Evolutionary conservation across 2,329 filamentous ascomycete species (phyloP).

Genomic region (Apiospora aurea): DNA sequence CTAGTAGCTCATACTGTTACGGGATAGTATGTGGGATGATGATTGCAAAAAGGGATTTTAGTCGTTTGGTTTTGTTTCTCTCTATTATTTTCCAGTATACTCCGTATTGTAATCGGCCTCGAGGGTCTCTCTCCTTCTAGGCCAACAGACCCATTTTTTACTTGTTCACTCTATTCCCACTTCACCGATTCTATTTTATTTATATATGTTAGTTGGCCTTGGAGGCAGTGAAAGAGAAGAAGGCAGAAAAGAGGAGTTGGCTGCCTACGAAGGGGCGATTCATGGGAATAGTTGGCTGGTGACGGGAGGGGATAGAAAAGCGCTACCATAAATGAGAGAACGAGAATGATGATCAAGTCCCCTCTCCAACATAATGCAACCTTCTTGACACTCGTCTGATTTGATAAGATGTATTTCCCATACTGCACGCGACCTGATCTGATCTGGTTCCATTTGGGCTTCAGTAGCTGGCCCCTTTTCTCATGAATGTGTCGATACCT

Average conservation of each 20-base stretch:
- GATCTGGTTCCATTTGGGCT: not conserved
- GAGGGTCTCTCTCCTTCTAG: not conserved
- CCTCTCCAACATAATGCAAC: not conserved
- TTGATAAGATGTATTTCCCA: not conserved
- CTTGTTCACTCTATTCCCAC: not conserved
- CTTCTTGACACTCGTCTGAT: not conserved
- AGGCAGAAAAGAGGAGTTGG: not conserved
- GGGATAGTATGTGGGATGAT: constrained; percentile 2
- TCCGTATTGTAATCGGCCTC: constrained; percentile 9
- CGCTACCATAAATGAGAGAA: not conserved
- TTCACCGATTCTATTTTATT: not conserved
- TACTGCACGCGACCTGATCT: too few relatives aligned
- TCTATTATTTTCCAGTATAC: not conserved
- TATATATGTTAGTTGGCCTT: not conserved
- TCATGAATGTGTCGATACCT: not conserved
- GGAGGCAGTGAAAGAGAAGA: not conserved
- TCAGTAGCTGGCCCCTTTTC: not conserved
- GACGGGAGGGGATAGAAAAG: not conserved
- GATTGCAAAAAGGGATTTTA: not conserved
- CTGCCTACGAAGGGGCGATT: not conserved
- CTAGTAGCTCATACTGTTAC: constrained; percentile 4
- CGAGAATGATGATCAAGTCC: not conserved
- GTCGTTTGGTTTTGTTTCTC: not conserved
- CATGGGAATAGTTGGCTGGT: not conserved
- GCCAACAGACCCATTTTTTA: not conserved